Conservation (phyloP, 1,284 basidiomycete species). For the Boletellus dicymbophilus region DNA sequence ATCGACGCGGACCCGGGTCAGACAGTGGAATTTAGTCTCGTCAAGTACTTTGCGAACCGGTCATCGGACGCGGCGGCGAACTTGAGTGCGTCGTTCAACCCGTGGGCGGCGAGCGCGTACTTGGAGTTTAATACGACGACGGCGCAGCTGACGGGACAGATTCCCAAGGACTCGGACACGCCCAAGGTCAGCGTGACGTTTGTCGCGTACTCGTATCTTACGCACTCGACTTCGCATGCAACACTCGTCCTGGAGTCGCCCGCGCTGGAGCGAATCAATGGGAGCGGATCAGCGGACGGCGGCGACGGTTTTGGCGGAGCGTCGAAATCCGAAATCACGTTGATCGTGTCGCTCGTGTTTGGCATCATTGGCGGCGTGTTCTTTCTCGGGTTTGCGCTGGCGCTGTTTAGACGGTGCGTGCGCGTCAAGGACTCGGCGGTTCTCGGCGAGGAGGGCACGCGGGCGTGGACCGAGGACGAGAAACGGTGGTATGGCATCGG, state of each 20-base stretch:
- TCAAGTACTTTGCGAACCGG: conserved; percentile 51
- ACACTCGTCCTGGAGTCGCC: conserved; percentile 56
- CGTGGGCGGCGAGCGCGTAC: conserved; percentile 45
- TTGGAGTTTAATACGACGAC: conserved; percentile 49
- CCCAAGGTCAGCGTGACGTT: conserved; percentile 52
- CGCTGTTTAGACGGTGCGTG: conserved; percentile 54
- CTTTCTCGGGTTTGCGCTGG: conserved; percentile 53
- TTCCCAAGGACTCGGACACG: conserved; percentile 45
- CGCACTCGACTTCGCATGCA: conserved; percentile 72
- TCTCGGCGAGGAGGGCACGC: conserved; percentile 55
- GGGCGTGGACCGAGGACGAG: conserved; percentile 61
- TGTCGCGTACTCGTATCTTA: conserved; percentile 62
- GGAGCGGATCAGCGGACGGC: conserved; percentile 24
- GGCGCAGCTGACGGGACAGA: conserved; percentile 51
- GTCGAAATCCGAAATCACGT: conserved; percentile 48
- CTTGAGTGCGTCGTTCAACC: conserved; percentile 54
- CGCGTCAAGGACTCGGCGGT: conserved; percentile 59
- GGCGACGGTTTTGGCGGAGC: conserved; percentile 37
- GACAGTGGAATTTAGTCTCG: conserved; percentile 50
- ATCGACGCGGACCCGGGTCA: conserved; percentile 49
- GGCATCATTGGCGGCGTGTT: conserved; percentile 62
- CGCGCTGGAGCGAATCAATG: conserved; percentile 30
- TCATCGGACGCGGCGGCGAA: conserved; percentile 38
- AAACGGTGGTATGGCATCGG: conserved; percentile 66
- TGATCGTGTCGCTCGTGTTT: conserved; percentile 64